phyloP scores from a whole-genome alignment of 768 basidiomycete species.

The Coprinopsis marcescibilis region DNA sequence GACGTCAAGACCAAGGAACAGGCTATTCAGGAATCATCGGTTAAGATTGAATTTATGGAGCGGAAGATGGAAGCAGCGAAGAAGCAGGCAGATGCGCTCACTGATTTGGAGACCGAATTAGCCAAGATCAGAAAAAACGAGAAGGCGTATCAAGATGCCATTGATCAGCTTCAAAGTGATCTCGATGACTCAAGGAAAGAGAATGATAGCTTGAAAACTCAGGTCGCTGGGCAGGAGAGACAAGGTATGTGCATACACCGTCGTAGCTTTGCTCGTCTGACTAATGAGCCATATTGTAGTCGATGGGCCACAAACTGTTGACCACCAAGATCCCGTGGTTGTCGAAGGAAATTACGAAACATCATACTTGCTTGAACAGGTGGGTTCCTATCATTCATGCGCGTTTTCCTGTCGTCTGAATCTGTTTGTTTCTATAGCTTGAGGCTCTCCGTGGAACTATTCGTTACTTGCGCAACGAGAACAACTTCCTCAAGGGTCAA shows the following conservation, averaged over 20 bases:
- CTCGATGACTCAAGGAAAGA: constrained; percentile 85
- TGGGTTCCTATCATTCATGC: constrained; percentile 21
- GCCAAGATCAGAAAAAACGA: constrained; percentile 83
- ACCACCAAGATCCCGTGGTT: constrained; percentile 51
- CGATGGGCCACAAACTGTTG: constrained; percentile 43
- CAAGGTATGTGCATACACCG: constrained; percentile 45
- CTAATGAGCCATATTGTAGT: constrained; percentile 22
- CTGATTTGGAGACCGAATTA: constrained; percentile 76
- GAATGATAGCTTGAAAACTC: constrained; percentile 72
- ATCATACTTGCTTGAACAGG: constrained; percentile 85
- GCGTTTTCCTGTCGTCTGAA: constrained; percentile 6
- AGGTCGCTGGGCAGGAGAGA: constrained; percentile 60
- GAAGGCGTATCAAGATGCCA: constrained; percentile 84
- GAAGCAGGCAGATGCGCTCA: constrained; percentile 81
- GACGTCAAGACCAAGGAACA: constrained; percentile 88
- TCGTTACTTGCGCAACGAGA: constrained; percentile 89
- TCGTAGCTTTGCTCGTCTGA: background rate
- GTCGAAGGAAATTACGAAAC: constrained; percentile 84
- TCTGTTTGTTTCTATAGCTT: constrained; percentile 43
- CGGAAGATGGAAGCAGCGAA: constrained; percentile 86
- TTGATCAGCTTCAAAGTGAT: constrained; percentile 89
- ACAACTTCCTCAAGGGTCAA: constrained; percentile 89
- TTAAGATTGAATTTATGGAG: constrained; percentile 95
- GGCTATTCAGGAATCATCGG: constrained; percentile 76
- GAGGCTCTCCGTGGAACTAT: constrained; percentile 89